Percentiles rank a stretch among this genome's conserved stretches.
phyloP scores from a whole-genome alignment of 345 rosid species.

The Salix purpurea region DNA sequence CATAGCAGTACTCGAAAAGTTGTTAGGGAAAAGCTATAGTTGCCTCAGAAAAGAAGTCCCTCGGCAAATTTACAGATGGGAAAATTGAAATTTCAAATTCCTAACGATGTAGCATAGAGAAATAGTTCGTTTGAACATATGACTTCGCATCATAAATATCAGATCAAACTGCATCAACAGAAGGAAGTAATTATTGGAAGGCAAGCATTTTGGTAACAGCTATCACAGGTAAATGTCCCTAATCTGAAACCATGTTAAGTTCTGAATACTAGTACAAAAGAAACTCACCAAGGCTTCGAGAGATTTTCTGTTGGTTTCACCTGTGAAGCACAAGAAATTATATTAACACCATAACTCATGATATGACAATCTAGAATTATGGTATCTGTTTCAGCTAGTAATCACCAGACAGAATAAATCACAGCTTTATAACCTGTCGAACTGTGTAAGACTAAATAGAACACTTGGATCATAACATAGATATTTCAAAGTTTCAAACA shows the following conservation, averaged over 20 bases:
- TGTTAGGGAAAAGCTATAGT: neutral
- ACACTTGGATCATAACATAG: neutral
- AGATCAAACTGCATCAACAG: too few species aligned
- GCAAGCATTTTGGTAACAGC: too few species aligned
- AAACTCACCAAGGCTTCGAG: conserved; percentile 78
- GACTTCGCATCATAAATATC: too few species aligned
- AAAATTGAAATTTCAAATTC: too few species aligned
- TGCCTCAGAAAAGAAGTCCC: neutral
- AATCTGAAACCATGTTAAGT: neutral
- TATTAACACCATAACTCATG: neutral
- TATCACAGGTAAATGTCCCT: neutral
- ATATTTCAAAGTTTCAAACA: neutral
- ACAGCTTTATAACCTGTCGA: neutral
- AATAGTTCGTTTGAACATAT: too few species aligned
- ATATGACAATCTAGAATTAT: neutral
- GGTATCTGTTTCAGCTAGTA: neutral
- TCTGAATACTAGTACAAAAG: neutral
- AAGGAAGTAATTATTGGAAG: too few species aligned
- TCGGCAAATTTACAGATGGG: too few species aligned
- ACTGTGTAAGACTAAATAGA: neutral
- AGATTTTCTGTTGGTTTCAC: conserved; percentile 65
- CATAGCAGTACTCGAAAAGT: neutral
- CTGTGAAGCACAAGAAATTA: conserved; percentile 35
- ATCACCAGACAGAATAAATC: neutral
- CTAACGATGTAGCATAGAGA: too few species aligned